These are phyloP conservation scores for Pseudonitzschia delicatissima DNA, from an alignment of 108 stramenopile species.

Conservation along the genomic window DNA sequence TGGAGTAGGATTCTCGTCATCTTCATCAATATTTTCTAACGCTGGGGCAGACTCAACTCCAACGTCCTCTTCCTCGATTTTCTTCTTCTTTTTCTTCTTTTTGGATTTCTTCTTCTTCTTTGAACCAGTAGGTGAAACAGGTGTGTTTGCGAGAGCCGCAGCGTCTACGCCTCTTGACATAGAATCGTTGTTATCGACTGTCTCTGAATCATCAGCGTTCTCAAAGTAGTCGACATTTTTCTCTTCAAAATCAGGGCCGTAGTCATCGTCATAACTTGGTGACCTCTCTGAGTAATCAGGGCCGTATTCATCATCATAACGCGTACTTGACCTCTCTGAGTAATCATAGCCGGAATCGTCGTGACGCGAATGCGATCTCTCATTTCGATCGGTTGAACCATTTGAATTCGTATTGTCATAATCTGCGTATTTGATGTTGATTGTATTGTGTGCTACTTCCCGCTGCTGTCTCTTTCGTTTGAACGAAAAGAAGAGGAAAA, in stretches of 20 bases:
- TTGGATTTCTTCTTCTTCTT: too few relatives aligned
- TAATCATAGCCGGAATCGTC: too few relatives aligned
- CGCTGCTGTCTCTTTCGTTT: not conserved
- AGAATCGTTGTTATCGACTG: not conserved
- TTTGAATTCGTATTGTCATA: not conserved
- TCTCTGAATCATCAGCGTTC: not conserved
- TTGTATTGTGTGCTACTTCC: not conserved
- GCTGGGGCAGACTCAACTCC: not conserved
- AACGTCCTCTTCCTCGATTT: not conserved
- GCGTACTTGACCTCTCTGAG: too few relatives aligned
- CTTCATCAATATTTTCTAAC: not conserved
- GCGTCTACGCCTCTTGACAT: not conserved
- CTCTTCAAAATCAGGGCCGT: not conserved
- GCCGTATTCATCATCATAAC: too few relatives aligned
- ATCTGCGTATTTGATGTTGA: not conserved
- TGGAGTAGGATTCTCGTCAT: not conserved
- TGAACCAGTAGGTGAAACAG: too few relatives aligned
- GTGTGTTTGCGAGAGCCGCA: too few relatives aligned
- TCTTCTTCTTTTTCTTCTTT: constrained; percentile 5
- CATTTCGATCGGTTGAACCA: not conserved
- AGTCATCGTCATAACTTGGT: too few relatives aligned
- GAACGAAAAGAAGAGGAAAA: not conserved
- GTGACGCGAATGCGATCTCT: too few relatives aligned
- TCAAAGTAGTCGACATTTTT: not conserved
- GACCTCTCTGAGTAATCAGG: too few relatives aligned